phyloP scores from a whole-genome alignment of 305 asterid species.

The Fraxinus sp. region DNA sequence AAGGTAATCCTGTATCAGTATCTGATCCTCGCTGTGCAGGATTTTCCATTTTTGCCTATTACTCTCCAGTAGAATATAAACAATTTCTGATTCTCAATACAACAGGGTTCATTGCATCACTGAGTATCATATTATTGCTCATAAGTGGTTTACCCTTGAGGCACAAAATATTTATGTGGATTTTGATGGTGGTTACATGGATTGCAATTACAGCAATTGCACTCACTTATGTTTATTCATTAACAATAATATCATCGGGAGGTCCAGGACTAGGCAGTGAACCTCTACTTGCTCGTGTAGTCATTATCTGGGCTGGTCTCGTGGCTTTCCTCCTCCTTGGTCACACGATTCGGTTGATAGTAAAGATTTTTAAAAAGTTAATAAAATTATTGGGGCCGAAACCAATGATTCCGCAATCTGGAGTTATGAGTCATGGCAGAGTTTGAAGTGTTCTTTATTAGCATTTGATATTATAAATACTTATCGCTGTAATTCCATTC shows the following conservation, averaged over 20 bases:
- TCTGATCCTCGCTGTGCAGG: neutral
- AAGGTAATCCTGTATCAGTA: neutral
- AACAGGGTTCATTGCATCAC: constrained; percentile 35
- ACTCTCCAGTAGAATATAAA: neutral
- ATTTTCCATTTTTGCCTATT: constrained; percentile 5
- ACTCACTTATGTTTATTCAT: constrained; percentile 31
- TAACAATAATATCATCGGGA: constrained; percentile 18
- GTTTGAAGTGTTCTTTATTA: neutral
- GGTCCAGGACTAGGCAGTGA: constrained; percentile 2
- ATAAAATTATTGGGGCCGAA: neutral
- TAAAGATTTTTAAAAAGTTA: constrained; percentile 7
- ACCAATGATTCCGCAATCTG: neutral
- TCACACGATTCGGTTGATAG: constrained; percentile 27
- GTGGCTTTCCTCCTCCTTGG: constrained; percentile 26
- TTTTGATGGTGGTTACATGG: constrained; percentile 42
- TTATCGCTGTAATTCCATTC: neutral
- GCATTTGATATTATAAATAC: neutral
- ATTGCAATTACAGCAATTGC: constrained; percentile 39
- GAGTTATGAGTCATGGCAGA: neutral
- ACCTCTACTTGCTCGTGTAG: neutral
- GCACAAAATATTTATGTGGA: constrained; percentile 30
- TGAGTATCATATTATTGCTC: constrained; percentile 45
- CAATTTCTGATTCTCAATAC: constrained; percentile 28
- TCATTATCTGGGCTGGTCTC: constrained; percentile 17
- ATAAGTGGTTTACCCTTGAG: constrained; percentile 47